These are phyloP conservation scores for Cinnamomum chago DNA, from an alignment of 164 flowering plant genomes.

Conservation along the genomic window DNA sequence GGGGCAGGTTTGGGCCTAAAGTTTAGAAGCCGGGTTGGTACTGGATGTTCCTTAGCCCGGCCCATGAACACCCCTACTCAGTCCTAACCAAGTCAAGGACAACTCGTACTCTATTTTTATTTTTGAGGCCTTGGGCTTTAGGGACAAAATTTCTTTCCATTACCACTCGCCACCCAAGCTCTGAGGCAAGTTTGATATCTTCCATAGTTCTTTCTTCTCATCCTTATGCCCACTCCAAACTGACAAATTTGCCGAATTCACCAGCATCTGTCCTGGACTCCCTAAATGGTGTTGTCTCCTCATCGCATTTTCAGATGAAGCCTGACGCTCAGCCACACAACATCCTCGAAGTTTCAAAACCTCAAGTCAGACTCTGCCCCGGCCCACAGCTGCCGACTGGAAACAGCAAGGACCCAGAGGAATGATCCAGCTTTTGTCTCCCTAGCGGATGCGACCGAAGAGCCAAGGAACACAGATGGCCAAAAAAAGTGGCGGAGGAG, in stretches of 20 bases:
- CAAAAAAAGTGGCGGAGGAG: conserved; percentile 39
- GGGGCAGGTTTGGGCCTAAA: too few relatives aligned
- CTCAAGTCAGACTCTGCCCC: conserved; percentile 75
- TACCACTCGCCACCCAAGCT: conserved; percentile 15
- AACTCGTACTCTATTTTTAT: too few relatives aligned
- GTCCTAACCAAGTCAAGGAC: too few relatives aligned
- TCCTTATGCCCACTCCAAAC: conserved; percentile 92
- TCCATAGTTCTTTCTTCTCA: conserved; percentile 89
- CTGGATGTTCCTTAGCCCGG: too few relatives aligned
- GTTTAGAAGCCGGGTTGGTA: too few relatives aligned
- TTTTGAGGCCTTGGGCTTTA: too few relatives aligned
- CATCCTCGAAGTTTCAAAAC: conserved; percentile 42
- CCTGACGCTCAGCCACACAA: conserved; percentile 15
- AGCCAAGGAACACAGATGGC: conserved; percentile 74
- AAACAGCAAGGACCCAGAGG: conserved; percentile 54
- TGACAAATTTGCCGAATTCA: too few relatives aligned
- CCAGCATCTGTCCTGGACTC: conserved; percentile 31
- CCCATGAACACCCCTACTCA: too few relatives aligned
- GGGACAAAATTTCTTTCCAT: conserved; percentile 4
- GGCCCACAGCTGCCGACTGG: conserved; percentile 74
- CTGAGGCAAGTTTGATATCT: conserved; percentile 21
- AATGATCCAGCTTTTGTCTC: conserved; percentile 83
- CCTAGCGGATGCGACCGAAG: conserved; percentile 76
- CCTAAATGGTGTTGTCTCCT: conserved; percentile 54
- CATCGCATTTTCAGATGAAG: conserved; percentile 49